Evolutionary conservation across 179 eudicot species (phyloP).

Genomic region (Patellifolia procumbens): DNA sequence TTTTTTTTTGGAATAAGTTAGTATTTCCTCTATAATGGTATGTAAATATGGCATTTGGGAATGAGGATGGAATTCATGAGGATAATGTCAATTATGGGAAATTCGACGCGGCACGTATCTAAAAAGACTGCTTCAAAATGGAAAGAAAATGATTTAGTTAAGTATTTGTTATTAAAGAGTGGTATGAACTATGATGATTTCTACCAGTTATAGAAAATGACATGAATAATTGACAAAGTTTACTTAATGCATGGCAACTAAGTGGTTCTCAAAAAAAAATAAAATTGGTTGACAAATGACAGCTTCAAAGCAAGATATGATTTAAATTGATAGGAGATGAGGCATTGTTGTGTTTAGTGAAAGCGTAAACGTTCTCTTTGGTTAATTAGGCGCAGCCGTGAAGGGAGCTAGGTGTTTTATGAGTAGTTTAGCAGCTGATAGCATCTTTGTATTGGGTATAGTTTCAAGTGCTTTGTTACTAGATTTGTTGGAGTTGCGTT

Average conservation of each 20-base stretch:
- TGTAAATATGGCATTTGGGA: too few relatives aligned
- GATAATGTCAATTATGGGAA: slow-evolving; percentile 9
- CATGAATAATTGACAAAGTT: neutral
- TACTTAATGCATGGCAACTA: slow-evolving; percentile 27
- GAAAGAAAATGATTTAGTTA: too few relatives aligned
- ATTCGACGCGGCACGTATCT: neutral
- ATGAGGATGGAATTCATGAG: neutral
- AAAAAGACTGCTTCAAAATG: neutral
- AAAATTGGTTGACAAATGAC: slow-evolving; percentile 16
- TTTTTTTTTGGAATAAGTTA: neutral
- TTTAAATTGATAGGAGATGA: slow-evolving; percentile 10
- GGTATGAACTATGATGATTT: neutral
- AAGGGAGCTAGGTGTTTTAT: slow-evolving; percentile 1
- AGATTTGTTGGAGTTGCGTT: neutral
- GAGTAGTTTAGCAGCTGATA: neutral
- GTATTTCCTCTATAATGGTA: neutral
- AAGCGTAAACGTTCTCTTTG: neutral
- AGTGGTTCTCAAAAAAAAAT: too few relatives aligned
- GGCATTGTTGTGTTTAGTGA: slow-evolving; percentile 11
- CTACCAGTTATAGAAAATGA: slow-evolving; percentile 3
- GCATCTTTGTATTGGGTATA: slow-evolving; percentile 3
- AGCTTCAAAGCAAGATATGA: neutral
- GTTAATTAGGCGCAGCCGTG: neutral
- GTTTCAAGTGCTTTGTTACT: neutral
- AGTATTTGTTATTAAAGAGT: too few relatives aligned